These are phyloP conservation scores for Dactylellina leptospora DNA, from an alignment of 2,329 filamentous ascomycete species.

Conservation along the genomic window DNA sequence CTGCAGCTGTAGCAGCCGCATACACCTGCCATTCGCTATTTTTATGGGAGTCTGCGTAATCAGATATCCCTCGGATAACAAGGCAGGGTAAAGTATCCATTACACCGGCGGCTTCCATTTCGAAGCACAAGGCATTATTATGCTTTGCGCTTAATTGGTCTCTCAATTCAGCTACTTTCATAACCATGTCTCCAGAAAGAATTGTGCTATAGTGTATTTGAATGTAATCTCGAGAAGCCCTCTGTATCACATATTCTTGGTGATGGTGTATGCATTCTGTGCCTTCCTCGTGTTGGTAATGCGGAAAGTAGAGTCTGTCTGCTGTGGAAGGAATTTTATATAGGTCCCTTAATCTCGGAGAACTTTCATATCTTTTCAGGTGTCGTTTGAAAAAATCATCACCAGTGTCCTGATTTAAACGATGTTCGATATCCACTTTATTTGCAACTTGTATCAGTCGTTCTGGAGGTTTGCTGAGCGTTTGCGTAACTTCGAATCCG, in stretches of 20 bases:
- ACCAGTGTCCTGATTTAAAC: background rate
- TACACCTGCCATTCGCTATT: constrained; percentile 8
- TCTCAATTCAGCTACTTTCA: constrained; percentile 6
- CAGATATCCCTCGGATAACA: constrained; percentile 14
- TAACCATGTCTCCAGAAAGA: constrained; percentile 7
- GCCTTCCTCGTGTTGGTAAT: background rate
- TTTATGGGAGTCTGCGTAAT: constrained; percentile 15
- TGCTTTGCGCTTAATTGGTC: constrained; percentile 10
- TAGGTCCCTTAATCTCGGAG: background rate
- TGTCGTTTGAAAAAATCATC: constrained; percentile 2
- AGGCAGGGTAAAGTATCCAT: constrained; percentile 4
- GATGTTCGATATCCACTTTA: background rate
- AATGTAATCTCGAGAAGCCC: constrained; percentile 3
- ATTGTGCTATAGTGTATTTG: constrained; percentile 19
- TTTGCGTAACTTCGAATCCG: background rate
- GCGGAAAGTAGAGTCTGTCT: background rate
- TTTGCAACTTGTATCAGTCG: background rate
- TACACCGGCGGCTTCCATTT: constrained; percentile 6
- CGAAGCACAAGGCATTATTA: constrained; percentile 20
- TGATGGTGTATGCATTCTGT: background rate
- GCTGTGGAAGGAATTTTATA: background rate
- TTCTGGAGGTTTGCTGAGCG: background rate
- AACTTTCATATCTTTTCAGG: constrained; percentile 1
- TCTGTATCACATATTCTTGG: background rate
- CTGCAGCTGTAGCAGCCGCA: constrained; percentile 14